Percentiles rank a stretch among this genome's conserved stretches.
Evolutionary conservation across 1,284 basidiomycete species (phyloP).

Genomic region (Leucoagaricus sp.): DNA sequence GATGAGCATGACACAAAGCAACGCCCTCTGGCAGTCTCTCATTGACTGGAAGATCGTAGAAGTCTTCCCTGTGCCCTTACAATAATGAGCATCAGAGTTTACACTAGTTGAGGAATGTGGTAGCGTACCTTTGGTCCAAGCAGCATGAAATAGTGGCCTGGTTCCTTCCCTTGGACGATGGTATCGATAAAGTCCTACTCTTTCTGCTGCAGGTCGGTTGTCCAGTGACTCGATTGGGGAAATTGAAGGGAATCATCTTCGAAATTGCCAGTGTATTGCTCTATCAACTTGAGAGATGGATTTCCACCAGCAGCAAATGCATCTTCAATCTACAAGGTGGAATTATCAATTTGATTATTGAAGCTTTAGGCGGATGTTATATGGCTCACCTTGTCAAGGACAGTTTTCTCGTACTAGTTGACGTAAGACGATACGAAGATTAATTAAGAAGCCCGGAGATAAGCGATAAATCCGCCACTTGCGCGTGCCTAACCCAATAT

Average conservation of each 20-base stretch:
- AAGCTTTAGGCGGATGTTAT: conserved; percentile 12
- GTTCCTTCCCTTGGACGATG: conserved; percentile 73
- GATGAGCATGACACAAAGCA: conserved; percentile 48
- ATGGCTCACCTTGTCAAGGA: conserved; percentile 65
- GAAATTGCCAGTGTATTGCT: conserved; percentile 43
- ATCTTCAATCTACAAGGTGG: conserved; percentile 60
- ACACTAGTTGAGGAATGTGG: background rate
- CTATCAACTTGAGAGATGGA: conserved; percentile 75
- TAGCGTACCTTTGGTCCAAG: conserved; percentile 70
- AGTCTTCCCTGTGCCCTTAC: conserved; percentile 56
- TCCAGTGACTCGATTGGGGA: conserved; percentile 39
- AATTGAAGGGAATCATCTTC: conserved; percentile 27
- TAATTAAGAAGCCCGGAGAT: too few relatives aligned
- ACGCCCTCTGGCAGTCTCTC: conserved; percentile 62
- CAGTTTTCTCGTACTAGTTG: conserved; percentile 80
- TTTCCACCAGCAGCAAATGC: conserved; percentile 72
- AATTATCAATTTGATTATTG: conserved; percentile 1
- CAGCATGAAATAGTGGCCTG: conserved; percentile 75
- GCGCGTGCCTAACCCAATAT: too few relatives aligned
- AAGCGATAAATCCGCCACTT: too few relatives aligned
- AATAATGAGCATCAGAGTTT: background rate
- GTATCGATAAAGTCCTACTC: conserved; percentile 76
- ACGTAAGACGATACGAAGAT: too few relatives aligned
- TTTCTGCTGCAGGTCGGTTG: conserved; percentile 63
- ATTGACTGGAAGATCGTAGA: conserved; percentile 85